Conservation (phyloP, 495 filamentous ascomycete genomes). For the Darksidea phi region DNA sequence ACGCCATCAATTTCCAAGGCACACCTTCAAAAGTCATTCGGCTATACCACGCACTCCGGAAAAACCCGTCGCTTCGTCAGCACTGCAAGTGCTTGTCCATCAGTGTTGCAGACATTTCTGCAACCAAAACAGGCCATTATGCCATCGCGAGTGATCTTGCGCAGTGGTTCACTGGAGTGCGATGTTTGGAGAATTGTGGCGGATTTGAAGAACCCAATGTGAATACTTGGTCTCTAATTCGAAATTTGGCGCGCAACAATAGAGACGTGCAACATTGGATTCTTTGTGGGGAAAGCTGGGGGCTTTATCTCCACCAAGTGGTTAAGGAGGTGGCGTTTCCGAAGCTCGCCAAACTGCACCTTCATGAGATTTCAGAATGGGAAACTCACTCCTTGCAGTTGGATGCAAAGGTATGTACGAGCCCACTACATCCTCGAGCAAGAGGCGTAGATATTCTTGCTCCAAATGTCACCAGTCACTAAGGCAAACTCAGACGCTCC, state of each 20-base stretch:
- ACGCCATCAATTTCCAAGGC: not conserved
- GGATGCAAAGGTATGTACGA: not conserved
- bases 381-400: not conserved
- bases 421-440: not conserved
- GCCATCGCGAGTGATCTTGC: not conserved
- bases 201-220: not conserved
- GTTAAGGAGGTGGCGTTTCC: not conserved
- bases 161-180: slow-evolving; percentile 1
- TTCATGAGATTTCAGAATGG: slow-evolving; percentile 3
- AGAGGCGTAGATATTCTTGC: too few relatives aligned
- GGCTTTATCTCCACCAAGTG: slow-evolving; percentile 2
- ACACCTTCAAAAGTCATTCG: not conserved
- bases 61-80: slow-evolving; percentile 7
- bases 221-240: slow-evolving; percentile 1
- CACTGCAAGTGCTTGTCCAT: slow-evolving; percentile 4
- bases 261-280: not conserved
- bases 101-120: not conserved
- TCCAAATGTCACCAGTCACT: not conserved
- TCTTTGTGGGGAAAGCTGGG: not conserved
- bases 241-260: not conserved
- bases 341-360: not conserved
- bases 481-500: not conserved
- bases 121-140: not conserved
- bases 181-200: slow-evolving; percentile 6
- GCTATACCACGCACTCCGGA: not conserved